Evolutionary conservation across 2,329 filamentous ascomycete species (phyloP), one percentile per base, ranked within the genome.

Genomic region (Aspergillus thermomutatus): DNA sequence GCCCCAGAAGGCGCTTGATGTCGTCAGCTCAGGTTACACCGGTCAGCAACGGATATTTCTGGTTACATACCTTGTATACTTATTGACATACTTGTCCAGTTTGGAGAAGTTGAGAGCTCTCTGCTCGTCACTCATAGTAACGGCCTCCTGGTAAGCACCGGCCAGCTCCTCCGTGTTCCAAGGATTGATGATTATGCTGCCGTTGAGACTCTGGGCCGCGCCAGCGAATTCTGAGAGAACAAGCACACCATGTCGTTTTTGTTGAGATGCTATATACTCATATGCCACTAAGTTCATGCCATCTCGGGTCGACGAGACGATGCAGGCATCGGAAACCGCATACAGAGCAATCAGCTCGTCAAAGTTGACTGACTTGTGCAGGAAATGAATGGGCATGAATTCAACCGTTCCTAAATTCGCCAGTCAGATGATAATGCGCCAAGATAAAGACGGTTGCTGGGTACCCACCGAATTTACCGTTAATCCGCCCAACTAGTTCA

Each of bases 81-180:
- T 96, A 77, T 92, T 92, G 55, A 97, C 91, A 70, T 97, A 97
- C 73, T 89, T 89, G 70, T 92, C 89, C 53, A 97, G 82, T 76
- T 96, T 96, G 72, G 87, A 85, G 78, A 90, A 96, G 75, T 96
- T 96, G 58, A 86, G 80, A 59, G 87, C 85, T 54, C 91, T 87
- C 77, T 92, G 88, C 75, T 95, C 91, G 19, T 91, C 85, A 53
- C 87, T 87, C 90, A 97, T 96, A 55, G 91, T 96, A 41, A 97
- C 91, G n/a, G 92, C 90, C 62, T 95, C 91, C 73, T 96, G 89
- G 63, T 96, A 91, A 4, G 92, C 90, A 66, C 91, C 89, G 49
- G 92, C 91, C n/a, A 97, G 81, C 73, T 97, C 92, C 71, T 96
- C 92, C 0, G 91, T 96, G 73, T 96, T 96, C 92, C 92, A 97